These are phyloP conservation scores for Pilobolus umbonatus DNA, from an alignment of 192 early-diverging fungal species.

Conservation along the genomic window DNA sequence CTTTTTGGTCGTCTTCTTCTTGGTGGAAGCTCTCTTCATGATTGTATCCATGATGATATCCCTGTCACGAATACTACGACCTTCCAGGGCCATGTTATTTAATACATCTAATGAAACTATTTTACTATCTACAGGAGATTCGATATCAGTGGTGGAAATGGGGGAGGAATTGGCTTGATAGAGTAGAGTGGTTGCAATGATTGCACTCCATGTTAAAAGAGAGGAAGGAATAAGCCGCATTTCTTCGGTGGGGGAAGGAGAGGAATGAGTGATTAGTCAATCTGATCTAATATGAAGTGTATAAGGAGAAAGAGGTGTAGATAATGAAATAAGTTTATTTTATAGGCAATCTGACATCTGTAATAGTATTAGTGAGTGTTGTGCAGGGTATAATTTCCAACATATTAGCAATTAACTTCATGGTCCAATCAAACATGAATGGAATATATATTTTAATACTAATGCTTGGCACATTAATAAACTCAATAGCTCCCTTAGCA, in stretches of 20 bases:
- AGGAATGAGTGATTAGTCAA: background rate
- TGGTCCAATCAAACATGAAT: too few species aligned
- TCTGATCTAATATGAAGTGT: background rate
- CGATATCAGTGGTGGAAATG: background rate
- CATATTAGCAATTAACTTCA: too few species aligned
- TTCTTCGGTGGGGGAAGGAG: background rate
- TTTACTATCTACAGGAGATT: background rate
- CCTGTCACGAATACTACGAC: conserved; percentile 5
- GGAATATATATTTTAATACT: too few species aligned
- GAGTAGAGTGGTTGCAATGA: background rate
- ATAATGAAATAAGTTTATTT: background rate
- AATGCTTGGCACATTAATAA: too few species aligned
- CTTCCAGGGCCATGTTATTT: conserved; percentile 2
- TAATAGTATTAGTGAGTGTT: too few species aligned
- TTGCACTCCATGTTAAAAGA: conserved; percentile 6
- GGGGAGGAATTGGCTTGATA: background rate
- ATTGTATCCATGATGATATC: background rate
- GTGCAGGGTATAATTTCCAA: too few species aligned
- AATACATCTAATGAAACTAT: background rate
- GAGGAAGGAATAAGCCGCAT: conserved; percentile 14
- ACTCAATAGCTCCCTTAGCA: too few species aligned
- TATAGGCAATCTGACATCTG: too few species aligned
- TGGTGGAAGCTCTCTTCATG: conserved; percentile 5
- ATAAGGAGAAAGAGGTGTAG: background rate
- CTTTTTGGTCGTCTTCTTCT: background rate